Base-by-base conservation (phyloP, 1,139 yeast genomes). In the Geotrichum bryndzae region DNA sequence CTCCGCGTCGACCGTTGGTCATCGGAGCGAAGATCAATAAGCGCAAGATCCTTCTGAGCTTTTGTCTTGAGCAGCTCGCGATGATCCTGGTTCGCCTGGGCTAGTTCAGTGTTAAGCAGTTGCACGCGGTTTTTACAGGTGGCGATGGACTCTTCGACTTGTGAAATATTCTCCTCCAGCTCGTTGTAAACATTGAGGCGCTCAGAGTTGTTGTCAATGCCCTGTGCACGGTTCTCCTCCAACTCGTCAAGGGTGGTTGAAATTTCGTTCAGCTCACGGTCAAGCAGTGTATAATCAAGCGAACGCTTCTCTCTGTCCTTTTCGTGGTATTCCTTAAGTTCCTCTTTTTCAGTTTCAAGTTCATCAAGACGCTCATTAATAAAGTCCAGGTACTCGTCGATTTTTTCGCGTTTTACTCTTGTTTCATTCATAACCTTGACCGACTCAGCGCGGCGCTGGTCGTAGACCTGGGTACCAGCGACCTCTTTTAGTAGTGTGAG, bases 381-480 rank as follows among this genome's bases (percentile, higher is more conserved):
- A 62, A 87, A 86, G 7, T 75, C 74, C 68, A 94, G 79, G 69
- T 91, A 85, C 67, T 87, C 91, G 65, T 86, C 90, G 61, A 90
- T 90, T 70, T 91, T 84, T 61, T 82, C 85, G 65, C 87, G 81
- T 68, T 90, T 90, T 65, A 80, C 80, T 65, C 82, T 84, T 0
- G 96, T 86, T 63, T 84, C 85, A 13, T 78, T 79, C 91, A 94
- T 89, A 68, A 90, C 94, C 69, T 86, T 87, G 67, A 82, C 77
- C 0, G 97, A 89, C 63, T 91, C 96, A 63, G 83, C 82, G 62
- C 92, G 78, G 70, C 90, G 89, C 57, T 82, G 79, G 71, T 94
- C 99, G 74, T 94, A 94, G 1, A 92, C 89, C 63, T 86, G 87
- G 0, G 98, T 97, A 18, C 99, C 99, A 58, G 97, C 95, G 41